phyloP scores from a whole-genome alignment of 257 asterid genomes.

The Orobanche coerulescens region DNA sequence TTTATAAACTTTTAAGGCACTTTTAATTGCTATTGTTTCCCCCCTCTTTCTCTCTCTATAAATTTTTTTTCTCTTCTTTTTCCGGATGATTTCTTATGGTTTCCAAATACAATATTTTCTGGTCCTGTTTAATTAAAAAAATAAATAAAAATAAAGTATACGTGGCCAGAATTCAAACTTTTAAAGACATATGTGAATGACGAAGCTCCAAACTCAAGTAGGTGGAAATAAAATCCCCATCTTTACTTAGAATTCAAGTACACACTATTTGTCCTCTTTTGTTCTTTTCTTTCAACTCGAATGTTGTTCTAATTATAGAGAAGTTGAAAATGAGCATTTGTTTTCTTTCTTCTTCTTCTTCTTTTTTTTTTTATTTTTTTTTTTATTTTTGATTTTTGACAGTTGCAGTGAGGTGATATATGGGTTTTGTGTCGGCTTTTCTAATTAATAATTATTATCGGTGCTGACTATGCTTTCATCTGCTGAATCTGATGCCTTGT shows the following conservation, averaged over 20 bases:
- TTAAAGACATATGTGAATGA: constrained; percentile 11
- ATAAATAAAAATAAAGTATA: not conserved
- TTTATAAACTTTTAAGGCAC: no score
- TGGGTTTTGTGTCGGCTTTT: constrained; percentile 34
- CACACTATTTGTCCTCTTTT: not conserved
- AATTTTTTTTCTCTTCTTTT: no score
- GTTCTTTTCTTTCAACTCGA: constrained; percentile 26
- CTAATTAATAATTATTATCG: constrained; percentile 24
- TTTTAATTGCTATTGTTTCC: no score
- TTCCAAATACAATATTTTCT: not conserved
- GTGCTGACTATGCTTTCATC: constrained; percentile 41
- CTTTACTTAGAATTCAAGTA: constrained; percentile 9
- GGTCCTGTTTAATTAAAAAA: not conserved
- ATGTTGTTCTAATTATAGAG: constrained; percentile 31
- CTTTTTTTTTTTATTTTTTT: no score
- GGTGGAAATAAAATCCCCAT: constrained; percentile 10
- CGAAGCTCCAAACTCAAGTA: constrained; percentile 21
- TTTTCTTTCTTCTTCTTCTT: no score
- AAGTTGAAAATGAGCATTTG: constrained; percentile 17
- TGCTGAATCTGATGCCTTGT: constrained; percentile 41
- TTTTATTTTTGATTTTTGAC: constrained; percentile 25
- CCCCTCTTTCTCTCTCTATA: no score
- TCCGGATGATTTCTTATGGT: no score
- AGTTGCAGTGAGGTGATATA: constrained; percentile 21
- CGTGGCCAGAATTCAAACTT: constrained; percentile 20